Evolutionary conservation across 2,329 filamentous ascomycete genomes (phyloP).

Genomic region (Epichloe hybrida): DNA sequence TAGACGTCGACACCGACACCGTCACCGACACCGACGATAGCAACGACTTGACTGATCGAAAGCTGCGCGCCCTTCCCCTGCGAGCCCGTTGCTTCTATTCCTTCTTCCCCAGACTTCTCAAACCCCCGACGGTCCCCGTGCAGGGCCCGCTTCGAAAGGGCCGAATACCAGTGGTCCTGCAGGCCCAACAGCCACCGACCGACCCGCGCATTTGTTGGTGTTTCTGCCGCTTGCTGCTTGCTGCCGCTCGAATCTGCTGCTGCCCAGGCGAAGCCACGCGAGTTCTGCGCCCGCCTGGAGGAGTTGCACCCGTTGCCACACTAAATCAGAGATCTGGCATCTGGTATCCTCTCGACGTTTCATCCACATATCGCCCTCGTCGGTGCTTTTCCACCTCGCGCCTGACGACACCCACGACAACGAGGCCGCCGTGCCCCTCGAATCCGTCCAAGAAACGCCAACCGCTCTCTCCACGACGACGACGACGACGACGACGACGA

Average conservation of each 20-base stretch:
- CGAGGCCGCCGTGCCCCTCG: background rate
- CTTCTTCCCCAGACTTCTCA: constrained; percentile 7
- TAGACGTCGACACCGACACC: background rate
- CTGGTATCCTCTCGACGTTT: constrained; percentile 2
- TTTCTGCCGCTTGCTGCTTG: constrained; percentile 6
- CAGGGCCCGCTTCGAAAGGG: constrained; percentile 22
- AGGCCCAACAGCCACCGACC: constrained; percentile 13
- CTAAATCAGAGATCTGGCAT: constrained; percentile 5
- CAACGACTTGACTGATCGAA: background rate
- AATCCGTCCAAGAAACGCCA: background rate
- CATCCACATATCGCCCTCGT: constrained; percentile 1
- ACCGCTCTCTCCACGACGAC: background rate
- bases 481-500: background rate
- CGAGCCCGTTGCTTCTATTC: constrained; percentile 1
- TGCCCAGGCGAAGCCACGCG: constrained; percentile 6
- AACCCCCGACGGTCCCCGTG: constrained; percentile 13
- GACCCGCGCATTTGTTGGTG: constrained; percentile 10
- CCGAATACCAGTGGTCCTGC: constrained; percentile 21
- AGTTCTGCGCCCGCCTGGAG: constrained; percentile 3
- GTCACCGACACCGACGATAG: background rate
- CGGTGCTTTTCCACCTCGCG: background rate
- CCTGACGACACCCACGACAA: background rate
- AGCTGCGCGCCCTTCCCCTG: background rate
- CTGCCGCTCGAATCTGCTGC: background rate
- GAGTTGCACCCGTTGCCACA: constrained; percentile 2